Evolutionary conservation across 345 rosid species (phyloP).

Genomic region (Rubroshorea leprosula): DNA sequence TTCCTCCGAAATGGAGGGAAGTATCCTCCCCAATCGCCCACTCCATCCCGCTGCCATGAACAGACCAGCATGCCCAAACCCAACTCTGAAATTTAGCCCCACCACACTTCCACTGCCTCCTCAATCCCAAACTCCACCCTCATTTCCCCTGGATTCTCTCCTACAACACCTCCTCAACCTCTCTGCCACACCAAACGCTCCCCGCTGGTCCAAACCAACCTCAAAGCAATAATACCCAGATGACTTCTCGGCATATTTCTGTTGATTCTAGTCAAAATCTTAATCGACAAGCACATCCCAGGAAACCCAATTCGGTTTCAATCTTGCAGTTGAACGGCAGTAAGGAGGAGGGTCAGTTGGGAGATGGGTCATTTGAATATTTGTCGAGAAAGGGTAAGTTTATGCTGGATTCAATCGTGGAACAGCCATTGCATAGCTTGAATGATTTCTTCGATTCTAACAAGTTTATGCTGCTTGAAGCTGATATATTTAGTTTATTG

Average conservation of each 20-base stretch:
- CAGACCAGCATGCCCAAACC: slow-evolving; percentile 27
- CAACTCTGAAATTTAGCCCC: slow-evolving; percentile 56
- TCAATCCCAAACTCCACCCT: slow-evolving; percentile 36
- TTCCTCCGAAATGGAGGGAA: slow-evolving; percentile 85
- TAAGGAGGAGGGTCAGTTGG: slow-evolving; percentile 18
- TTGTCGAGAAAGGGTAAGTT: slow-evolving; percentile 46
- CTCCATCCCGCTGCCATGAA: slow-evolving; percentile 39
- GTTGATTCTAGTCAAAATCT: slow-evolving; percentile 25
- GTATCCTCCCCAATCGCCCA: slow-evolving; percentile 60
- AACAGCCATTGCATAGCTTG: slow-evolving; percentile 45
- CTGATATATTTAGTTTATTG: slow-evolving; percentile 59
- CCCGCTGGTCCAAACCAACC: slow-evolving; percentile 13
- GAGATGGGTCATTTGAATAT: slow-evolving; percentile 35
- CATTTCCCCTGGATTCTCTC: slow-evolving; percentile 62
- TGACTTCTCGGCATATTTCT: slow-evolving; percentile 39
- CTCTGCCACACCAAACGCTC: slow-evolving; percentile 36
- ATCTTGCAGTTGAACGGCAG: slow-evolving; percentile 21
- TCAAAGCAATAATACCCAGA: slow-evolving; percentile 22
- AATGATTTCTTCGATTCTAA: slow-evolving; percentile 45
- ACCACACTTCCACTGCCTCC: slow-evolving; percentile 57
- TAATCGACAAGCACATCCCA: slow-evolving; percentile 15
- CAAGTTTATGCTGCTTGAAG: slow-evolving; percentile 42
- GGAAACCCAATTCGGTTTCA: slow-evolving; percentile 28
- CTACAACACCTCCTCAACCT: slow-evolving; percentile 73
- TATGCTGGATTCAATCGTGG: slow-evolving; percentile 44